Conservation (phyloP, 371 early-diverging fungal genomes). For the Zancudomyces culisetae region DNA sequence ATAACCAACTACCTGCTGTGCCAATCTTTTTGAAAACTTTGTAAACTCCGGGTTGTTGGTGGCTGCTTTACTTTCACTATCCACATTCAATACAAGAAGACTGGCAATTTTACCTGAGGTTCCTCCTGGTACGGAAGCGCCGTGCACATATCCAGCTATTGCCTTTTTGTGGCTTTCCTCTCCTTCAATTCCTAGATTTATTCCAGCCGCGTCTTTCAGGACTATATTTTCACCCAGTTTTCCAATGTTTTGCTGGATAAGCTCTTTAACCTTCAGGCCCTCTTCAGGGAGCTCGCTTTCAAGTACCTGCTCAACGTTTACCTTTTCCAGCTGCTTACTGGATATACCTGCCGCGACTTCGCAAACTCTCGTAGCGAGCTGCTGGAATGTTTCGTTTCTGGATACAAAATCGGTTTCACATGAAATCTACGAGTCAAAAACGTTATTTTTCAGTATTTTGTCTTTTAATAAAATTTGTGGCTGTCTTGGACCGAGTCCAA, state of each 20-base stretch:
- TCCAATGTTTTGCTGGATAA: constrained; percentile 50
- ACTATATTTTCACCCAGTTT: constrained; percentile 76
- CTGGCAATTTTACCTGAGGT: constrained; percentile 18
- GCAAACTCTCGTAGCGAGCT: constrained; percentile 53
- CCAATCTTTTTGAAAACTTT: constrained; percentile 14
- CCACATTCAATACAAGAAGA: constrained; percentile 11
- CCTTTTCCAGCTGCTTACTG: not conserved
- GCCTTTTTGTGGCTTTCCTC: not conserved
- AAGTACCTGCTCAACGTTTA: not conserved
- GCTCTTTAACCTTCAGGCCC: constrained; percentile 26
- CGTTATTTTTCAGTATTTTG: not conserved
- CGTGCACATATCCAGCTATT: constrained; percentile 3
- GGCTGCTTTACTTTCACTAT: not conserved
- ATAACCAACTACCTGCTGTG: constrained; percentile 23
- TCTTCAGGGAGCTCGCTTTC: constrained; percentile 22
- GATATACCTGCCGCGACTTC: constrained; percentile 8
- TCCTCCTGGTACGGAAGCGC: not conserved
- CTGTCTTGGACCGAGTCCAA: not conserved
- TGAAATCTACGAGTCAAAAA: constrained; percentile 35
- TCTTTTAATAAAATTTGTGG: too few relatives aligned
- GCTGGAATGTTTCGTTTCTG: constrained; percentile 56
- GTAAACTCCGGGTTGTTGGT: constrained; percentile 1
- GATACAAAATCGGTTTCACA: constrained; percentile 93
- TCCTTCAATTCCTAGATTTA: not conserved
- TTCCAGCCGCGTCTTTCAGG: constrained; percentile 42